Base-by-base conservation (phyloP, 164 flowering plant genomes). In the Annona cherimola region DNA sequence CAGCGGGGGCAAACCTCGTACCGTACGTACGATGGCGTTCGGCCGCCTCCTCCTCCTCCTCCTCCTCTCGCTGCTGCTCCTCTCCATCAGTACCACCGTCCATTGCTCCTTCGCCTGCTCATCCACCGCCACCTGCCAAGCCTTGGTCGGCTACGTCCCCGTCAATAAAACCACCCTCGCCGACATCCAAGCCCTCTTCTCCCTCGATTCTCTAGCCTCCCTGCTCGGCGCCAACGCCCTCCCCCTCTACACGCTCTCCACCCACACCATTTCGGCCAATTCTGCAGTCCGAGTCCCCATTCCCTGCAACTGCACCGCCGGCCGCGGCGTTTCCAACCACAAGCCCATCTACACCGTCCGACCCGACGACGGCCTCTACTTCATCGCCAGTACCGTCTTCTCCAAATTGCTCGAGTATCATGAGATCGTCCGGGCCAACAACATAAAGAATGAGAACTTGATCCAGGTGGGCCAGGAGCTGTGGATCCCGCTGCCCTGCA, bases 401-500 rank as follows among this genome's bases (percentile, higher is more conserved):
- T 26, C 77, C 1, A 69, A 73, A 4, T 66, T 92, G 18, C 80
- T 89, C 11, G 78, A 77, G 8, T 83, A 8, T 80, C 77, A 45
- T 66, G 73, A 84, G 41, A 92, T 94, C 73, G 81, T 67, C 59
- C 71, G 46, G 2, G 88, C 60, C 14, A 94, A 89, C 70, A 66
- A 64, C 7, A 85, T 92, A 18, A 0, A 70, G 3, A 4, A 89
- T 65, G 61, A 75, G 4, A 18, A 76, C 69, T 0, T 8, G 65
- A 92, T 92, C 35, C 0, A 1, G 1, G 44, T 74, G 3, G 89
- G 87, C 57, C 89, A 83, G 76, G 4, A 68, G 75, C 78, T 92
- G 71, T 60, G 77, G 83, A 90, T 92, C 45, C 97, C 97, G 41
- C 78, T 92, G 63, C 97, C 97, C 0, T 90, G 97, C 68, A 88